Conservation (phyloP, 371 early-diverging fungal genomes). For the Apophysomyces ossiformis region DNA sequence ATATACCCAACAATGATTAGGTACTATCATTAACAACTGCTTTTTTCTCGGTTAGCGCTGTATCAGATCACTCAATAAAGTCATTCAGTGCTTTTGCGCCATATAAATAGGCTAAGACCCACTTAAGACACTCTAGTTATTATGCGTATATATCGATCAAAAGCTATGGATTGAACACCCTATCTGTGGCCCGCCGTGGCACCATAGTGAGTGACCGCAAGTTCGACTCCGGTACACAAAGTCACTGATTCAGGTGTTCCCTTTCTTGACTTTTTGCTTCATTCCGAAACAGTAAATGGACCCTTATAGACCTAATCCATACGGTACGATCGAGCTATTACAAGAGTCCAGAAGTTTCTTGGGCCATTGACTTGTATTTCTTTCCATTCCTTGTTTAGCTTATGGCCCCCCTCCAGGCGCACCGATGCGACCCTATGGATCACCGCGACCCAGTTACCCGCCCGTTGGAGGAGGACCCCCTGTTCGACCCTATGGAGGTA, state of each 20-base stretch:
- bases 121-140: too few relatives aligned
- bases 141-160: too few relatives aligned
- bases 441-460: slow-evolving; percentile 17
- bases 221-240: neutral
- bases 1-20: too few relatives aligned
- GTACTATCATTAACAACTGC: too few relatives aligned
- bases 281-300: slow-evolving; percentile 18
- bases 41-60: too few relatives aligned
- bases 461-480: slow-evolving; percentile 17
- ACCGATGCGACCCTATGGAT: slow-evolving; percentile 6
- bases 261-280: neutral
- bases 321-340: slow-evolving; percentile 12
- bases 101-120: too few relatives aligned
- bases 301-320: slow-evolving; percentile 26
- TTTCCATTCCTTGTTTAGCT: neutral
- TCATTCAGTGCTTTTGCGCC: too few relatives aligned
- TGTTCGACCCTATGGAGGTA: slow-evolving; percentile 6
- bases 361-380: too few relatives aligned
- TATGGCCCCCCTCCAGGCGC: slow-evolving; percentile 20
- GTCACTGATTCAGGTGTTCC: neutral
- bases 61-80: too few relatives aligned
- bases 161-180: too few relatives aligned
- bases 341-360: neutral
- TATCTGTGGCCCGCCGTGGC: too few relatives aligned
- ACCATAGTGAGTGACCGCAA: too few relatives aligned